Base-by-base conservation (phyloP, 192 early-diverging fungal genomes). In the Chytriomyces sp. region DNA sequence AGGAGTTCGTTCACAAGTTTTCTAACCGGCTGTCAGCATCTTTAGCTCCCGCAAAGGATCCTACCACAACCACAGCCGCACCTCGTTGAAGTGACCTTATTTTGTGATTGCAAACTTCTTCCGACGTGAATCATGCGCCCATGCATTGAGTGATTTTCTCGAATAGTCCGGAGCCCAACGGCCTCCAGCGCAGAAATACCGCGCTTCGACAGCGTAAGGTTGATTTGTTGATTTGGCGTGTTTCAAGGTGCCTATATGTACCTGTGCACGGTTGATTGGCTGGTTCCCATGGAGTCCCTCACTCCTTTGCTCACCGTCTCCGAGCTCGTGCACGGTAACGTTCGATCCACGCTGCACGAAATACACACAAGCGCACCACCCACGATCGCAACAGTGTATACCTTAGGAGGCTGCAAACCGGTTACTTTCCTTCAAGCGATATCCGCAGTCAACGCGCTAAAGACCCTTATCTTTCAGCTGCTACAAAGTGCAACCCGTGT, bases 321-420 rank as follows among this genome's bases (percentile, higher is more conserved):
- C 86, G 59, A 88, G 80, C 70, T 99, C 96, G 74, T 88, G 96
- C 37, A 99, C 75, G 26, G 88, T 84, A 1, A 99, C 95, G 32
- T 84, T 77, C 93, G 93, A 99, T 5, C 94, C 94, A 59, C 93
- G 88, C 78, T 91, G 86, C 33, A 93, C 95, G 86, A 95, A 91
- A 78, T 93, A 96, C 62, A 96, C 89, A 99, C 96, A 30, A 93
- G 89, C 12, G 95, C 96, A 55, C 90, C 96, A 49, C 96, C 96
- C 4, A 99, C 82, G 64, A 99, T 85, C n/a, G 84, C 86, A 6
- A 95, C 93, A 26, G 68, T 74, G n/a, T n/a, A n/a, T n/a, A n/a
- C n/a, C n/a, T n/a, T n/a, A n/a, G n/a, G n/a, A n/a, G n/a, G n/a
- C n/a, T n/a, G n/a, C n/a, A n/a, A 22, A n/a, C 2, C 44, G 44